phyloP scores from a whole-genome alignment of 352 stramenopile genomes.

The Globisporangium orthogonon region DNA sequence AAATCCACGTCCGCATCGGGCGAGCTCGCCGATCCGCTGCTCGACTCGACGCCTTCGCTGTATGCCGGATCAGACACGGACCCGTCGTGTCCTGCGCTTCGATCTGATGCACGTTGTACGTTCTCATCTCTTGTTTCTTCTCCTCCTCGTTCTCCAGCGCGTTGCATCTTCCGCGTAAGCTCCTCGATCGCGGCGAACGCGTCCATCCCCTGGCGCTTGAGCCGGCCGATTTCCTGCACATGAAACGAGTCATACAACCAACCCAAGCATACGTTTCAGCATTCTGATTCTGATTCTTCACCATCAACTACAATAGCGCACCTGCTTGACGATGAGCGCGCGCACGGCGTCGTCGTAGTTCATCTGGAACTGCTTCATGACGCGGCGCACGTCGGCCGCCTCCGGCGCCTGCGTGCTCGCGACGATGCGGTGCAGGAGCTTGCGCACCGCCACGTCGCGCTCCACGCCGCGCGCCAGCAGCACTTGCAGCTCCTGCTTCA shows the following conservation, averaged over 20 bases:
- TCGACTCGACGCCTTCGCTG: neutral
- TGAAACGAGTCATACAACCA: neutral
- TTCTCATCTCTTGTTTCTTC: neutral
- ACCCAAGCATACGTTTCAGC: neutral
- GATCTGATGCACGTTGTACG: neutral
- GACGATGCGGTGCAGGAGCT: conserved; percentile 71
- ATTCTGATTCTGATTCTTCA: too few species aligned
- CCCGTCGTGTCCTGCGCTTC: neutral
- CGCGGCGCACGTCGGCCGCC: conserved; percentile 50
- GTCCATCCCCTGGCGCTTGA: conserved; percentile 73
- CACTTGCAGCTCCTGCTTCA: conserved; percentile 76
- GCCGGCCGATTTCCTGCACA: conserved; percentile 55
- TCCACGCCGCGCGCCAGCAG: conserved; percentile 44
- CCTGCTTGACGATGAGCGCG: conserved; percentile 82
- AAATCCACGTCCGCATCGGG: neutral
- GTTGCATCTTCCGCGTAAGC: conserved; percentile 78
- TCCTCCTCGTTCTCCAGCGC: neutral
- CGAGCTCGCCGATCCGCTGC: neutral
- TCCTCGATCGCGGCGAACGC: conserved; percentile 83
- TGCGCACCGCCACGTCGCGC: conserved; percentile 67
- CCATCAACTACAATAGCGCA: conserved; percentile 2
- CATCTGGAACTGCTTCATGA: conserved; percentile 86
- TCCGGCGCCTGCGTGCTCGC: conserved; percentile 53
- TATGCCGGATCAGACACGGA: neutral
- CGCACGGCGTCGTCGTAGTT: conserved; percentile 80